Evolutionary conservation across 345 rosid species (phyloP), one percentile per base, ranked within the genome.

Genomic region (Gossypium anomalum): DNA sequence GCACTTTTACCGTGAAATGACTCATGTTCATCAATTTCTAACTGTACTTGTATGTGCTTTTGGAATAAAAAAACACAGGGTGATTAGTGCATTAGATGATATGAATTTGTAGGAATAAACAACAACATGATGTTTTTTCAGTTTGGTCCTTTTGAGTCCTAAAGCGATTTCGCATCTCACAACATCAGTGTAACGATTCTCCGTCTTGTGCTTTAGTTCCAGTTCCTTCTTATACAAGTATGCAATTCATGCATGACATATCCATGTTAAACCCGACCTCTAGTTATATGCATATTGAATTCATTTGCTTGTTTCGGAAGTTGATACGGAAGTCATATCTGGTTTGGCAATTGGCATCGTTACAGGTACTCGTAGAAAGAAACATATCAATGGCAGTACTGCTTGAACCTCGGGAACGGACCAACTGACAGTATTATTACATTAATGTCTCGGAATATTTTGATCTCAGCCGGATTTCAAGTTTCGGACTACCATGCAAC

Each of bases 341-440:
- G 48, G 56, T 58, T 73, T 73, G 57, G 43, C 45, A 58, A 14
- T 52, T 29, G 60, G 25, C 9, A 27, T 23, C 64, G 56, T 20
- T 34, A 64, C 84, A 83, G 86, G 76, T 41, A 49, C 13, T 17
- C 76, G 77, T 29, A 77, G 84, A 74, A 83, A 70, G 82, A 79
- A 83, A 70, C 56, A 13, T 4, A 73, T 29, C 17, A 61, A 61
- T 9, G 72, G 72, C 34, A 3, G 59, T n/a, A 11, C 61, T 59
- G 15, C 16, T 65, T 64, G 75, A 34, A 77, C n/a, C 14, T 67
- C 20, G 44, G 11, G 41, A 60, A 22, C 8, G 7, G 19, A 45
- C 8, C 13, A 34, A 45, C 10, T 67, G 58, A n/a, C 34, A 43
- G 5, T 0, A 51, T 34, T 66, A 29, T n/a, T n/a, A 9, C 25